Evolutionary conservation across 2,329 filamentous ascomycete genomes (phyloP), one percentile per base, ranked within the genome.

Genomic region (Neofusicoccum parvum): DNA sequence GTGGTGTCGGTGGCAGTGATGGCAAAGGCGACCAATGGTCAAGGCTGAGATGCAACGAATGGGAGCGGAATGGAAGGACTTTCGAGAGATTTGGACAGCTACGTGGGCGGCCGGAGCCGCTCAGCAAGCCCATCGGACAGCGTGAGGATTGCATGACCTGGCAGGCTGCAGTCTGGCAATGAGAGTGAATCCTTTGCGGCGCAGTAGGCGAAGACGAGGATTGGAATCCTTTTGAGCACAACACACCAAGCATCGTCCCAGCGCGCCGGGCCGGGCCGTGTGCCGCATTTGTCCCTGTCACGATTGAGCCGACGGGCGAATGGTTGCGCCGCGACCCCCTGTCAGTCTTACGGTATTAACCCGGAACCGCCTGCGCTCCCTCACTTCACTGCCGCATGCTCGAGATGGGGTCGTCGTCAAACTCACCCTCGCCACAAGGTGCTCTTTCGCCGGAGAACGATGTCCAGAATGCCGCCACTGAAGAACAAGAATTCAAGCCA

Each of bases 401-500:
- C 10, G 14, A 36, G 1, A 32, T 36, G 49, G 23, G 49, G 49
- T n/a, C 49, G 6, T 2, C 5, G 49, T 51, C 49, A 5, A 51
- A 51, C 32, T 6, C 20, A 11, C 10, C 49, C 14, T 7, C 43
- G 5, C 15, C 43, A 2, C 43, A 23, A 20, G 15, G 5, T 20
- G 43, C 17, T 20, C 15, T 20, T 23, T 20, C n/a, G 27, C 10
- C 11, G 27, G 32, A 51, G 32, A 2, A 51, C 3, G n/a, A 51
- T 34, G 49, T 7, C 27, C 5, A 7, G 27, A 7, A 32, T 32
- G 5, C 32, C 49, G 17, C 43, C 49, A 1, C n/a, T 2, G 27
- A 34, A 20, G 49, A 36, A 11, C 49, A 58, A 5, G 64, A 45
- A 27, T 73, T 73, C 67, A 70, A 72, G 36, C 72, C 72, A 6